These are phyloP conservation scores for Pestalotiopsis fici DNA, from an alignment of 2,329 filamentous ascomycete genomes.

Conservation along the genomic window DNA sequence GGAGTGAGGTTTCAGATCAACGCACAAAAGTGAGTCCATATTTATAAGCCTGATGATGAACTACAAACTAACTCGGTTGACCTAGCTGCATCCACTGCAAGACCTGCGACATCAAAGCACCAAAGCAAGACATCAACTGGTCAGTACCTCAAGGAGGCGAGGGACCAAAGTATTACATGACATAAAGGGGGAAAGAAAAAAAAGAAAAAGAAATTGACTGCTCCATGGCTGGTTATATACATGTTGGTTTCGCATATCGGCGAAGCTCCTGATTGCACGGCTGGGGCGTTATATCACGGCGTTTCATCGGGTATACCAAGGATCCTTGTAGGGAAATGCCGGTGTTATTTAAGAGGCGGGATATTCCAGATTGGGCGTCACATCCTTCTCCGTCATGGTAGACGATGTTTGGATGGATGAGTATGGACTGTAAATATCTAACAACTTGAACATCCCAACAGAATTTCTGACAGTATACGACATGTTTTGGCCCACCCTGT, in stretches of 20 bases:
- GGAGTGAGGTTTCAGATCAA: constrained; percentile 98
- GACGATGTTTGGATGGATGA: background rate
- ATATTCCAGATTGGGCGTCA: background rate
- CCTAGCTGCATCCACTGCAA: constrained; percentile 96
- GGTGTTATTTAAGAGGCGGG: background rate
- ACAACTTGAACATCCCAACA: too few species aligned
- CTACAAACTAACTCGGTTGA: background rate
- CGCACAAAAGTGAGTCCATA: constrained; percentile 84
- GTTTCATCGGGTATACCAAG: background rate
- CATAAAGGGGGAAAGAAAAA: too few species aligned
- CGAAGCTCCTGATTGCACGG: background rate
- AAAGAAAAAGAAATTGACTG: background rate
- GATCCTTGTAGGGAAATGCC: background rate
- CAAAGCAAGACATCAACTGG: constrained; percentile 97
- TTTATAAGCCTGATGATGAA: background rate
- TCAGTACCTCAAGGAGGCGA: constrained; percentile 91
- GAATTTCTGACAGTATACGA: too few species aligned
- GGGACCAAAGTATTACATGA: constrained; percentile 72
- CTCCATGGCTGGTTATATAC: background rate
- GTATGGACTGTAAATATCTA: too few species aligned
- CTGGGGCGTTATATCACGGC: background rate
- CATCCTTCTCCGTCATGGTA: too few species aligned
- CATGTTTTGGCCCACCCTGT: too few species aligned
- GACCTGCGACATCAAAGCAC: constrained; percentile 98
- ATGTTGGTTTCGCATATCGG: constrained; percentile 11